Evolutionary conservation across 2,329 filamentous ascomycete genomes (phyloP).

Genomic region (Penicillium sp.): DNA sequence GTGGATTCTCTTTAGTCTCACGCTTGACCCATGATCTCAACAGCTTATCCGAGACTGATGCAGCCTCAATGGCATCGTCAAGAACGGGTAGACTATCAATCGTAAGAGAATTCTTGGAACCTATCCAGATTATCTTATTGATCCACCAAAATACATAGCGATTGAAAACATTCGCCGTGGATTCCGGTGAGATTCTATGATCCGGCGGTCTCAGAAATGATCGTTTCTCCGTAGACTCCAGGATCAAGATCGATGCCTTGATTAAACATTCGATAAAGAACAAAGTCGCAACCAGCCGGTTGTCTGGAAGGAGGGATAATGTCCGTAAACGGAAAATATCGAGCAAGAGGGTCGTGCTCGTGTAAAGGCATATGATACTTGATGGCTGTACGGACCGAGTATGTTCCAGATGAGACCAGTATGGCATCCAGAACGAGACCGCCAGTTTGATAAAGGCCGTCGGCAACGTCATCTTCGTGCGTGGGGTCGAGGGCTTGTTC

Average conservation of each 20-base stretch:
- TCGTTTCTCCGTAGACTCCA: conserved; percentile 42
- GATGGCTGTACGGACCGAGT: conserved; percentile 16
- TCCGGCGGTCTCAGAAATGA: conserved; percentile 12
- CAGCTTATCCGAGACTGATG: conserved; percentile 28
- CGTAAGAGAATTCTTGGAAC: conserved; percentile 27
- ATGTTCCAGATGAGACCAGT: conserved; percentile 18
- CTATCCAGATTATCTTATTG: conserved; percentile 27
- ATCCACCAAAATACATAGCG: conserved; percentile 34
- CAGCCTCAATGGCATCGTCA: conserved; percentile 26
- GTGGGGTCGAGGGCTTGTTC: conserved; percentile 7
- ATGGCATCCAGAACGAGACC: conserved; percentile 5
- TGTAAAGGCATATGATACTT: conserved; percentile 11
- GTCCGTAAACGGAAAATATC: conserved; percentile 16
- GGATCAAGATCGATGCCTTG: conserved; percentile 37
- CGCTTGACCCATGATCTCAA: conserved; percentile 28
- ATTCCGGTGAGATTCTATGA: conserved; percentile 14
- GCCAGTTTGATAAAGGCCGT: conserved; percentile 5
- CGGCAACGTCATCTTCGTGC: conserved; percentile 11
- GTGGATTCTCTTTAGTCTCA: conserved; percentile 1
- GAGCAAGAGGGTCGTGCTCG: conserved; percentile 8
- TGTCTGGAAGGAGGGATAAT: conserved; percentile 11
- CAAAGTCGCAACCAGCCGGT: conserved; percentile 4
- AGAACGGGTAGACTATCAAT: conserved; percentile 39
- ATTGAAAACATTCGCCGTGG: conserved; percentile 22
- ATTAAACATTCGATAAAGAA: conserved; percentile 19